These are phyloP conservation scores for Daldinia concentrica DNA, from an alignment of 495 filamentous ascomycete species.

Conservation along the genomic window DNA sequence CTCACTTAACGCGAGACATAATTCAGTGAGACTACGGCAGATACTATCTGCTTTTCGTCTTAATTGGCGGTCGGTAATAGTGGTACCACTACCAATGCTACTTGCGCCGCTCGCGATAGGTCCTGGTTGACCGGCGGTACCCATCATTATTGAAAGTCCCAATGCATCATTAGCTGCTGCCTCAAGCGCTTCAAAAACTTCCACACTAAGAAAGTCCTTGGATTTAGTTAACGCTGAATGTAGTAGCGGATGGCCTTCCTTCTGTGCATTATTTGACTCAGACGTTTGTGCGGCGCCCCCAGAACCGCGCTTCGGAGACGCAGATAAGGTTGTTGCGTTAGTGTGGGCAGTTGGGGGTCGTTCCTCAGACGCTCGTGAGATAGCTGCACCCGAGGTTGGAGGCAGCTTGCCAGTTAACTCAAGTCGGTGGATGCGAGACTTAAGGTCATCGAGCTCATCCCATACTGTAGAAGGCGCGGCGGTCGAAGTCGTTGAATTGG, in stretches of 20 bases:
- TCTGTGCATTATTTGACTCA: conserved; percentile 46
- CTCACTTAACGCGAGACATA: conserved; percentile 86
- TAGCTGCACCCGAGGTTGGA: conserved; percentile 77
- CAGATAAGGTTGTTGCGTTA: conserved; percentile 90
- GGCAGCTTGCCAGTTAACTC: conserved; percentile 90
- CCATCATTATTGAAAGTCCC: conserved; percentile 76
- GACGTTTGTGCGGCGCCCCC: conserved; percentile 53
- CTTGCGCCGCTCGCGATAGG: conserved; percentile 69
- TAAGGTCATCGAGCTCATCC: conserved; percentile 97
- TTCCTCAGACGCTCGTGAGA: conserved; percentile 78
- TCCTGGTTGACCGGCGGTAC: conserved; percentile 66
- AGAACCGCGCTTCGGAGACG: conserved; percentile 76
- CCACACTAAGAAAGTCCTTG: conserved; percentile 69
- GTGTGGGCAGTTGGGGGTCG: conserved; percentile 91
- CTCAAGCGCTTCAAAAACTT: conserved; percentile 84
- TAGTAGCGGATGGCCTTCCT: conserved; percentile 77
- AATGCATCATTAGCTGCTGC: conserved; percentile 83
- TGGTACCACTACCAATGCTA: conserved; percentile 66
- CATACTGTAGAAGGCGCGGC: conserved; percentile 92
- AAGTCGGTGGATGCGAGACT: conserved; percentile 90
- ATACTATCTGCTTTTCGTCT: conserved; percentile 91
- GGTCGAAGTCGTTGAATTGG: conserved; percentile 85
- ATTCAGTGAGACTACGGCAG: conserved; percentile 90
- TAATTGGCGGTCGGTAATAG: conserved; percentile 80
- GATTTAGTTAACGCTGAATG: conserved; percentile 82